A percentile compares a stretch with the other conserved stretches of the same genome.
These are phyloP conservation scores for Tolypocladium guangdongense DNA, from an alignment of 2,329 filamentous ascomycete species.

Conservation along the genomic window DNA sequence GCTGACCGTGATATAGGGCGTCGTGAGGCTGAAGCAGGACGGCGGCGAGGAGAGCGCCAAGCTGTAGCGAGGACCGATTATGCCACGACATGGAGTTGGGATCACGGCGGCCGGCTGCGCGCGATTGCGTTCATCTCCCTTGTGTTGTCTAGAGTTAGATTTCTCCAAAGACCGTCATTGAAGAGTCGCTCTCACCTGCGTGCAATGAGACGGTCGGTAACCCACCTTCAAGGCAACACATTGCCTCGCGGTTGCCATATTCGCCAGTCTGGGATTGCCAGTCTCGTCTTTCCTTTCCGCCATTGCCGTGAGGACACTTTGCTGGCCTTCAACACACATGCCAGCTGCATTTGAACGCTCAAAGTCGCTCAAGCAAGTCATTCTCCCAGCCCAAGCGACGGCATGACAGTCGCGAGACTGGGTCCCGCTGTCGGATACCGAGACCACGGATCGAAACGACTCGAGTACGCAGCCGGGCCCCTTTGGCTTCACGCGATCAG, in stretches of 20 bases:
- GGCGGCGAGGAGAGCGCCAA: slow-evolving; percentile 21
- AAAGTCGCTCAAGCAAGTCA: background rate
- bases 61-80: slow-evolving; percentile 11
- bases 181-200: background rate
- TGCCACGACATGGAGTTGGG: background rate
- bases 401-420: background rate
- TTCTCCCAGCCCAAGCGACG: background rate
- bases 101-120: background rate
- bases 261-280: background rate
- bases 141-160: background rate
- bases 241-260: background rate
- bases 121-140: too few species aligned
- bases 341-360: background rate
- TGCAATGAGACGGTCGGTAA: too few species aligned
- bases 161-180: background rate
- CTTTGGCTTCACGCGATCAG: background rate
- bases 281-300: background rate
- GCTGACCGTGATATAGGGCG: slow-evolving; percentile 24
- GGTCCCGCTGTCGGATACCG: background rate
- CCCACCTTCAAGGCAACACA: background rate
- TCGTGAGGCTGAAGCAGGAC: slow-evolving; percentile 37
- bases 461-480: background rate
- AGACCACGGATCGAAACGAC: background rate
- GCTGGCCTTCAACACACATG: too few species aligned
- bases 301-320: background rate